These are phyloP conservation scores for Penicillium aurantiogriseum DNA, from an alignment of 2,329 filamentous ascomycete genomes.

Conservation along the genomic window DNA sequence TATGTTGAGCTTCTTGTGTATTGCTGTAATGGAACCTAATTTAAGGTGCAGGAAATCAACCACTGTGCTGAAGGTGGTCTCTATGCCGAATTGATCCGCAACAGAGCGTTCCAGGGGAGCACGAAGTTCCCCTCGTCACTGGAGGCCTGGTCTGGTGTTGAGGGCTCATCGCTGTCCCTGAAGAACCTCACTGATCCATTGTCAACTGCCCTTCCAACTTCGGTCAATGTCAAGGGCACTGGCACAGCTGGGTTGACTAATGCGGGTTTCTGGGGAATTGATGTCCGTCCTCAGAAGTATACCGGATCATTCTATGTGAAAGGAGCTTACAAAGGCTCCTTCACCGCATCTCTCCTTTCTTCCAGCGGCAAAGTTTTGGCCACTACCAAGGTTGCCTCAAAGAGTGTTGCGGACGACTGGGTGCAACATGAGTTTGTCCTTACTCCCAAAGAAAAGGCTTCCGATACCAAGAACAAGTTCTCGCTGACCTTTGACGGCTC, in stretches of 20 bases:
- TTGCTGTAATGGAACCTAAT: neutral
- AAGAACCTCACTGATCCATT: constrained; percentile 43
- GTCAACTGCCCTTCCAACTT: constrained; percentile 46
- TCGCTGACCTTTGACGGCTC: constrained; percentile 51
- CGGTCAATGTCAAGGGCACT: constrained; percentile 42
- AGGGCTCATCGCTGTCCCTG: constrained; percentile 32
- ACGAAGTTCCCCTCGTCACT: constrained; percentile 29
- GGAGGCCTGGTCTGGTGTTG: constrained; percentile 34
- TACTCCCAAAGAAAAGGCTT: constrained; percentile 18
- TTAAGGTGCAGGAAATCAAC: constrained; percentile 28
- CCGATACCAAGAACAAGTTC: constrained; percentile 51
- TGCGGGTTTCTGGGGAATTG: constrained; percentile 54
- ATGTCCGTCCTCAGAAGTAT: constrained; percentile 50
- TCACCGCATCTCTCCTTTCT: constrained; percentile 41
- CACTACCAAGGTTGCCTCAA: constrained; percentile 31
- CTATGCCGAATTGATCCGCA: constrained; percentile 37
- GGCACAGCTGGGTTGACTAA: constrained; percentile 51
- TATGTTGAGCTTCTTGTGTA: neutral
- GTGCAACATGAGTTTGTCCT: constrained; percentile 43
- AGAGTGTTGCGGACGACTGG: constrained; percentile 38
- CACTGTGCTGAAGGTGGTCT: constrained; percentile 36
- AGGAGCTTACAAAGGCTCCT: constrained; percentile 34
- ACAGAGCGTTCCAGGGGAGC: constrained; percentile 38
- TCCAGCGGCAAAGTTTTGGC: constrained; percentile 41
- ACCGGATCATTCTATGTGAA: constrained; percentile 52